Evolutionary conservation across 75 land plant species (phyloP).

Genomic region (Larix kaempferi): DNA sequence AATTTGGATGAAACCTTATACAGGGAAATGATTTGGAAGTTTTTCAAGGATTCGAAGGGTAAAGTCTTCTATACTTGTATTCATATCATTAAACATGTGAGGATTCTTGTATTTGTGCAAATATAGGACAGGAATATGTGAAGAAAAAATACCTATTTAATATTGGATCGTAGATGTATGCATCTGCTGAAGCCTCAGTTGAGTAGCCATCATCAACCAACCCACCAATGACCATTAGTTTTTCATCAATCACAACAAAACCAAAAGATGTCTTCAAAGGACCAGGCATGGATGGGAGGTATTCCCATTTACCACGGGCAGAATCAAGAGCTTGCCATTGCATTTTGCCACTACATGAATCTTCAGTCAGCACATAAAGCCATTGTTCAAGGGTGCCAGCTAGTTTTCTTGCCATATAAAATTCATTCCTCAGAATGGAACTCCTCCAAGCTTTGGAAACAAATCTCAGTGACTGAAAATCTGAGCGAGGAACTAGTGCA

Average conservation of each 20-base stretch:
- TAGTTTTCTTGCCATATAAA: constrained; percentile 45
- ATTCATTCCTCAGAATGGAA: constrained; percentile 55
- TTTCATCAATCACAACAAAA: constrained; percentile 56
- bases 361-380: constrained; percentile 55
- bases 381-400: constrained; percentile 60
- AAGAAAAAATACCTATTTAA: constrained; percentile 50
- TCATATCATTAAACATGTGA: too few species aligned
- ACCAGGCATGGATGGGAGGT: constrained; percentile 69
- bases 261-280: constrained; percentile 46
- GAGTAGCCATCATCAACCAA: constrained; percentile 19
- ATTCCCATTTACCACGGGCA: constrained; percentile 43
- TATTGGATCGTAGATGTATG: constrained; percentile 63
- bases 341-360: constrained; percentile 25
- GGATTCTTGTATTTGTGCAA: too few species aligned
- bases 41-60: too few species aligned
- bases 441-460: constrained; percentile 75
- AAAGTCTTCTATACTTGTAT: too few species aligned
- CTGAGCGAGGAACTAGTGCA: constrained; percentile 61
- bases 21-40: too few species aligned
- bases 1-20: too few species aligned
- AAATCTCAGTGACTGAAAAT: constrained; percentile 50
- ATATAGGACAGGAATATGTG: too few species aligned
- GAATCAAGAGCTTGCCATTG: constrained; percentile 29
- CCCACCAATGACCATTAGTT: constrained; percentile 66
- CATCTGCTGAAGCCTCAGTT: constrained; percentile 40